A percentile compares a stretch with the other conserved stretches of the same genome.
phyloP scores from a whole-genome alignment of 768 basidiomycete genomes.

The Boletus tomentosulus region DNA sequence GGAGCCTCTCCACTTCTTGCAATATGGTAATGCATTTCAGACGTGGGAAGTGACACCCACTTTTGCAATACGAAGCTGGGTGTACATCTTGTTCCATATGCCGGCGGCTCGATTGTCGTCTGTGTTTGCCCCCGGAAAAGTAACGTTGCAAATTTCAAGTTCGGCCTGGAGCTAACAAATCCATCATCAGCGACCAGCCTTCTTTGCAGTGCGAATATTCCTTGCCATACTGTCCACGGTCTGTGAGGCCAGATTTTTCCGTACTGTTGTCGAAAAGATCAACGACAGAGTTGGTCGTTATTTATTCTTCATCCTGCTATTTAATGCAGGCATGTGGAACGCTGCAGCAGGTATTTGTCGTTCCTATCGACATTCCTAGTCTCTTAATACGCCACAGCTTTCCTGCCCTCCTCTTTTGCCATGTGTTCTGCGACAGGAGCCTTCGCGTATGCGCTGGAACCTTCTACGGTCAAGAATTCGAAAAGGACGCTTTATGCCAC shows the following conservation, averaged over 20 bases:
- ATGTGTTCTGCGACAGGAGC: constrained; percentile 88
- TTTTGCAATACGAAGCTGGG: constrained; percentile 93
- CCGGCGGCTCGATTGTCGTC: constrained; percentile 59
- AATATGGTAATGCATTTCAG: constrained; percentile 85
- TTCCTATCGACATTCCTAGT: background rate
- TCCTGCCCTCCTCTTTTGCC: constrained; percentile 92
- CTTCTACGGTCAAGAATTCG: constrained; percentile 49
- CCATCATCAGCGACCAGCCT: constrained; percentile 64
- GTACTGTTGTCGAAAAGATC: constrained; percentile 73
- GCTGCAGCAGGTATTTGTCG: constrained; percentile 64
- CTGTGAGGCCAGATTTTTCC: constrained; percentile 81
- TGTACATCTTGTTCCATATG: constrained; percentile 83
- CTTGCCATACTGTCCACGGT: constrained; percentile 69
- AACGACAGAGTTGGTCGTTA: constrained; percentile 94
- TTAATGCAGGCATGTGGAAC: constrained; percentile 94
- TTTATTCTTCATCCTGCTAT: constrained; percentile 77
- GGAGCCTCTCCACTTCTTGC: constrained; percentile 94
- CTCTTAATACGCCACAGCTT: constrained; percentile 48
- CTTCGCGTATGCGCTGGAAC: constrained; percentile 61
- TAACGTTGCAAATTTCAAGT: constrained; percentile 28
- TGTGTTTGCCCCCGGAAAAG: constrained; percentile 68
- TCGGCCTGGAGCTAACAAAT: constrained; percentile 11
- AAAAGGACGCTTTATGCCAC: constrained; percentile 63
- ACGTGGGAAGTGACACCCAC: constrained; percentile 95
- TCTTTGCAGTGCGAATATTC: constrained; percentile 83